Percentiles rank a stretch among this genome's conserved stretches.
Evolutionary conservation across 2,329 filamentous ascomycete species (phyloP).

Genomic region (Colletotrichum musae): DNA sequence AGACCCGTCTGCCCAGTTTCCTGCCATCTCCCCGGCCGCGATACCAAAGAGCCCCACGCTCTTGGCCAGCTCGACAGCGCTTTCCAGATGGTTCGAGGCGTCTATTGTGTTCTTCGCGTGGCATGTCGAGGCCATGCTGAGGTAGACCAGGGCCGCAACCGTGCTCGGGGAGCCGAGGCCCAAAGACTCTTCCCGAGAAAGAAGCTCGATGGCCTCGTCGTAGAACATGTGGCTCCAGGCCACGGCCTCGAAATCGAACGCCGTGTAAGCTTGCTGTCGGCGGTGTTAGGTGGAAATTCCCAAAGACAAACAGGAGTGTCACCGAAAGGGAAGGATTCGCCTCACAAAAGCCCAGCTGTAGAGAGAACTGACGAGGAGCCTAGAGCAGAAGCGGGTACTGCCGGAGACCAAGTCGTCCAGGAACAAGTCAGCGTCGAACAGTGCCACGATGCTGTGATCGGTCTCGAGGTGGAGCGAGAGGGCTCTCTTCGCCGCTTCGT

Average conservation of each 20-base stretch:
- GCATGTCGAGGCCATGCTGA: conserved; percentile 31
- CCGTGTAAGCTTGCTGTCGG: conserved; percentile 24
- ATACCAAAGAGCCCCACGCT: conserved; percentile 22
- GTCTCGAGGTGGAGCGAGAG: conserved; percentile 49
- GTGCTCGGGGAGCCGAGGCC: conserved; percentile 8
- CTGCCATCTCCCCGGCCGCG: not conserved
- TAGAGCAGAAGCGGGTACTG: conserved; percentile 46
- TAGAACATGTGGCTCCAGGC: conserved; percentile 17
- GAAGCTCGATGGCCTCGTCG: conserved; percentile 3
- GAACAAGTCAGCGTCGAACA: conserved; percentile 48
- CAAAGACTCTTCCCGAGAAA: not conserved
- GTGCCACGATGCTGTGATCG: conserved; percentile 49
- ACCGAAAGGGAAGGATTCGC: not conserved
- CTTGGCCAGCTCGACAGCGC: conserved; percentile 12
- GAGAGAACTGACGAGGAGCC: conserved; percentile 45
- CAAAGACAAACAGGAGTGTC: not conserved
- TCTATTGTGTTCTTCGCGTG: conserved; percentile 5
- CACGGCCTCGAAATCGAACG: conserved; percentile 1
- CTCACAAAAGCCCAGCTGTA: conserved; percentile 31
- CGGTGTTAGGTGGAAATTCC: not conserved
- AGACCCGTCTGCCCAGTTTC: conserved; percentile 2
- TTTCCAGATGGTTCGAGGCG: conserved; percentile 14
- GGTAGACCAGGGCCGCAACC: conserved; percentile 18
- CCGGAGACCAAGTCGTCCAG: conserved; percentile 46
- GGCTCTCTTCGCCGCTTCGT: not conserved